Evolutionary conservation across 345 rosid genomes (phyloP).

Genomic region (Combretum micranthum): DNA sequence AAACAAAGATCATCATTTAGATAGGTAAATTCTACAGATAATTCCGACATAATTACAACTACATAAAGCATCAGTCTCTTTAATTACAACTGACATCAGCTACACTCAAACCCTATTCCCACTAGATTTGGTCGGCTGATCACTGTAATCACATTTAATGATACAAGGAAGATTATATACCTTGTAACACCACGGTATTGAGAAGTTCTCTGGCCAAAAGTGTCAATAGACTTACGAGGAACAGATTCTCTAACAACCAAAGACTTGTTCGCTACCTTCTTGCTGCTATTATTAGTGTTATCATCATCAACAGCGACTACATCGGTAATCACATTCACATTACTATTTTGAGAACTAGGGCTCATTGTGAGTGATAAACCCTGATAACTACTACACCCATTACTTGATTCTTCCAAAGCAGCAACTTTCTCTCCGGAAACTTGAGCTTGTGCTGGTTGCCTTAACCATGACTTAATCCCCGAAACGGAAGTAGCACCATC

Average conservation of each 20-base stretch:
- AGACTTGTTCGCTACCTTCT: not conserved
- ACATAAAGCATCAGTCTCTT: too few relatives aligned
- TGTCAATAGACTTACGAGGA: conserved; percentile 67
- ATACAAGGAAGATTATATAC: conserved; percentile 13
- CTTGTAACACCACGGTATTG: conserved; percentile 96
- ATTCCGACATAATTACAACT: too few relatives aligned
- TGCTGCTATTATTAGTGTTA: conserved; percentile 25
- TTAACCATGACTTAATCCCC: conserved; percentile 62
- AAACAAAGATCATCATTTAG: too few relatives aligned
- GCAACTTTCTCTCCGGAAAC: not conserved
- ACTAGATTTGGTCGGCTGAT: too few relatives aligned
- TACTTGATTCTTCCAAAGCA: conserved; percentile 14
- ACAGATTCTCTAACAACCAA: conserved; percentile 24
- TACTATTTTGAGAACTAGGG: conserved; percentile 32
- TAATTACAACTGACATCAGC: too few relatives aligned
- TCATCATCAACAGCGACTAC: conserved; percentile 26
- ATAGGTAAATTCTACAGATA: too few relatives aligned
- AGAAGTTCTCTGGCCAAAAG: conserved; percentile 84
- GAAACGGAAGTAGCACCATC: conserved; percentile 47
- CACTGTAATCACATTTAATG: not conserved
- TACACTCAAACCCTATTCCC: too few relatives aligned
- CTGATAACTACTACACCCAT: conserved; percentile 20
- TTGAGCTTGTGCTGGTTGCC: conserved; percentile 23
- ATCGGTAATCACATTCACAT: conserved; percentile 6
- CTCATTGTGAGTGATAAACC: conserved; percentile 48